Evolutionary conservation across 1,139 yeast genomes (phyloP), one percentile per base, ranked within the genome.

Genomic region (Saccharomycopsis phalli): DNA sequence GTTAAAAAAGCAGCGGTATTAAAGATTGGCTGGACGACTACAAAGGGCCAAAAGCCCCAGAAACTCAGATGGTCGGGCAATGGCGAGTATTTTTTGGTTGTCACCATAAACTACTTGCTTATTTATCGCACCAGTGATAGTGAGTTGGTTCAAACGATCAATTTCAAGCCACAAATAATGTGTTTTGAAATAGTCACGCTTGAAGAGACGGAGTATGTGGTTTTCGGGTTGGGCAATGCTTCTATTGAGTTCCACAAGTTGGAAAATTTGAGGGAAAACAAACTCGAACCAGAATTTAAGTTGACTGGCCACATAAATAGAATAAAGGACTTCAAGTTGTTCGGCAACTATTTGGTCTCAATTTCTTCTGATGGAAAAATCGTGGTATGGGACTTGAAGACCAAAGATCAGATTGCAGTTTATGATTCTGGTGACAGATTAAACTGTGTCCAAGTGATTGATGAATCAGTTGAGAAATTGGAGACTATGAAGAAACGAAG

Each of bases 281-380:
- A 45, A 3, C 57, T 60, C n/a, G 60, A 57, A 36, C 74, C 88
- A 1, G 70, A 53, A 5, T 81, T 80, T 56, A 62, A 62, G 29
- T 65, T 88, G 27, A 71, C 69, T 41, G 96, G 95, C 1, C 97
- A 91, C 57, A 73, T 91, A 13, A 76, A 74, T 49, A 76, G 98
- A 58, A 81, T 91, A 41, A 91, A 91, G 59, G 93, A 78, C 49
- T 65, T 88, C 50, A 64, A 76, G 11, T 65, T 76, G 43, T 74
- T 69, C 53, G 61, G 63, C 44, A 66, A 74, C 47, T 80, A 71
- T 53, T 62, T 93, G 56, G 70, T 83, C 1, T 81, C 95, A 2
- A 86, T 87, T 10, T 83, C 95, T 0, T 84, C 96, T 0, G 97
- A 91, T 58, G 97, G 98, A 30, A 81, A 75, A 53, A 78, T 91